phyloP scores from a whole-genome alignment of 2,329 filamentous ascomycete genomes.

The Fusarium pseudonygamai region DNA sequence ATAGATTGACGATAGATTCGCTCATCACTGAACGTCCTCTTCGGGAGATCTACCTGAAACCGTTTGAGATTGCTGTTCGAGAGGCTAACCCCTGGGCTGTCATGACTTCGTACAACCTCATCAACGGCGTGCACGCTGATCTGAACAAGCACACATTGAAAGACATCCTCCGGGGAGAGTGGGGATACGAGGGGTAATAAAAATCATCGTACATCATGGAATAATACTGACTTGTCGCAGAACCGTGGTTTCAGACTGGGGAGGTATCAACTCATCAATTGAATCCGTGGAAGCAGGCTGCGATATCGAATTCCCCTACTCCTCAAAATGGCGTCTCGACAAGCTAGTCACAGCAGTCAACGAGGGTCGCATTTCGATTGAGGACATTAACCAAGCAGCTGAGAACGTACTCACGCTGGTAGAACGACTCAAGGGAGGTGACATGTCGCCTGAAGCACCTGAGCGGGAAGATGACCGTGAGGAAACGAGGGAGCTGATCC shows the following conservation, averaged over 20 bases:
- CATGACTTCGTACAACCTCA: slow-evolving; percentile 74
- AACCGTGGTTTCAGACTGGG: slow-evolving; percentile 68
- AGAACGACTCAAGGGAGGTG: slow-evolving; percentile 68
- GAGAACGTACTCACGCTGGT: slow-evolving; percentile 69
- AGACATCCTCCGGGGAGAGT: slow-evolving; percentile 68
- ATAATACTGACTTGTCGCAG: slow-evolving; percentile 46
- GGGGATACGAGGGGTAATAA: slow-evolving; percentile 66
- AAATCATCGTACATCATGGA: background rate
- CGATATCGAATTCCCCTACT: slow-evolving; percentile 68
- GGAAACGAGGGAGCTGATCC: slow-evolving; percentile 68
- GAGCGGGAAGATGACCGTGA: slow-evolving; percentile 66
- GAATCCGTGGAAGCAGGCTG: slow-evolving; percentile 65
- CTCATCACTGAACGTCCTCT: slow-evolving; percentile 71
- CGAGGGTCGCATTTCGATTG: slow-evolving; percentile 57
- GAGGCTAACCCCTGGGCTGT: slow-evolving; percentile 75
- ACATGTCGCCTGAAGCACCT: slow-evolving; percentile 64
- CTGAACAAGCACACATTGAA: slow-evolving; percentile 65
- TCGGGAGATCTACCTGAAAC: slow-evolving; percentile 76
- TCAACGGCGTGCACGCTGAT: slow-evolving; percentile 68
- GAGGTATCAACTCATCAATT: slow-evolving; percentile 64
- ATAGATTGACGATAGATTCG: slow-evolving; percentile 64
- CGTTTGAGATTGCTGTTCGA: slow-evolving; percentile 77
- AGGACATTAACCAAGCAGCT: slow-evolving; percentile 65
- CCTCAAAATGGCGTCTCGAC: slow-evolving; percentile 64
- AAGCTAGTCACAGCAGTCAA: slow-evolving; percentile 65